These are phyloP conservation scores for Mycena belliarum DNA, from an alignment of 768 basidiomycete genomes.

Conservation along the genomic window DNA sequence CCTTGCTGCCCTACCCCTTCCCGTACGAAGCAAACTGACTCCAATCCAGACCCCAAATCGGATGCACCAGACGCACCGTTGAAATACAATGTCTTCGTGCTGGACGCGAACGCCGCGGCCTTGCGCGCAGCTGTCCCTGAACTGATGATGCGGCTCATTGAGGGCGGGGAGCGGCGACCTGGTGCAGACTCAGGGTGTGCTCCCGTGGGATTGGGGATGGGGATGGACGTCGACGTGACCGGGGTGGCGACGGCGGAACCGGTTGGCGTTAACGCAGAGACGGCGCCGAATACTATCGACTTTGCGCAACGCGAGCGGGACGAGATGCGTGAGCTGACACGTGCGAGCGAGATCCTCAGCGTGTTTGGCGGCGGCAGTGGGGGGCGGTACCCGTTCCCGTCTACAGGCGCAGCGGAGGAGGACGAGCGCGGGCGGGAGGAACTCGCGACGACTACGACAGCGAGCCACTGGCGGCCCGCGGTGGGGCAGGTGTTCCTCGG, in stretches of 20 bases:
- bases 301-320: conserved; percentile 84
- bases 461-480: conserved; percentile 52
- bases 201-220: background rate
- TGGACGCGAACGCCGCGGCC: conserved; percentile 54
- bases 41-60: background rate
- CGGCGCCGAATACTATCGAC: conserved; percentile 63
- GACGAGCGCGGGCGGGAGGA: conserved; percentile 22
- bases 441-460: conserved; percentile 30
- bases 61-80: conserved; percentile 38
- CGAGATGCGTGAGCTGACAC: conserved; percentile 87
- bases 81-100: conserved; percentile 76
- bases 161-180: conserved; percentile 27
- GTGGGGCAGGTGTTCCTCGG: conserved; percentile 78
- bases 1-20: too few species aligned
- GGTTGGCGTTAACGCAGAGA: conserved; percentile 4
- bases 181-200: background rate
- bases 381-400: background rate
- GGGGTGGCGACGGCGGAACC: conserved; percentile 10
- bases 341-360: conserved; percentile 75
- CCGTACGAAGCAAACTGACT: too few species aligned
- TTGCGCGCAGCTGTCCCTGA: conserved; percentile 48
- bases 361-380: conserved; percentile 2
- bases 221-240: conserved; percentile 7
- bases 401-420: background rate
- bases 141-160: conserved; percentile 53